Conservation (phyloP, 352 stramenopile genomes). For the Globisporangium lucens region DNA sequence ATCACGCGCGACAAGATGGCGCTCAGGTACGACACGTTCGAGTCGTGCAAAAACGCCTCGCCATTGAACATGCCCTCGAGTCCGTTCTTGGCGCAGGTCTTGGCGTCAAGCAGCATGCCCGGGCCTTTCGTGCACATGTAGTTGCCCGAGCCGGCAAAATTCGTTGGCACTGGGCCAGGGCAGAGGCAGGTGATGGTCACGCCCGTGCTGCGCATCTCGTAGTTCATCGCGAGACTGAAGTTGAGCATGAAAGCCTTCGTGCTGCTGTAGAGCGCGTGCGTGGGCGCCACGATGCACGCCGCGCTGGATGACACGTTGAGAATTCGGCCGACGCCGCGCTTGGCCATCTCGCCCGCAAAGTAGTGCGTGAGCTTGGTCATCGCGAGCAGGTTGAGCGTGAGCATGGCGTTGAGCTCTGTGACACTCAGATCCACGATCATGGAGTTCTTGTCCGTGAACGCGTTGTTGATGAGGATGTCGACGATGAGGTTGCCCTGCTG, state of each 20-base stretch:
- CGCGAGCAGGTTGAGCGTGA: constrained; percentile 1
- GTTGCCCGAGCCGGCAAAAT: constrained; percentile 43
- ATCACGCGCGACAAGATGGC: neutral
- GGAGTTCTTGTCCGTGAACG: neutral
- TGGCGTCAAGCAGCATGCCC: neutral
- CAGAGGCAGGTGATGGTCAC: constrained; percentile 70
- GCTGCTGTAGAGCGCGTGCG: constrained; percentile 18
- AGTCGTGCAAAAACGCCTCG: constrained; percentile 39
- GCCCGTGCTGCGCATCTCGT: constrained; percentile 57
- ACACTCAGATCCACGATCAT: neutral
- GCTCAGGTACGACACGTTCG: constrained; percentile 6
- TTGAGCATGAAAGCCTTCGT: constrained; percentile 67
- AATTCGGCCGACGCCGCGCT: constrained; percentile 4
- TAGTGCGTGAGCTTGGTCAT: constrained; percentile 22
- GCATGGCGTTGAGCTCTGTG: neutral
- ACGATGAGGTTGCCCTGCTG: neutral
- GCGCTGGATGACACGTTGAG: constrained; percentile 1
- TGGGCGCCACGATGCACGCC: neutral
- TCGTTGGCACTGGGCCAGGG: constrained; percentile 58
- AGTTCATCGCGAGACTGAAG: constrained; percentile 68
- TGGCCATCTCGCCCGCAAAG: constrained; percentile 47
- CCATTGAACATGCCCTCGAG: constrained; percentile 20
- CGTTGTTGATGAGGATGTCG: constrained; percentile 9
- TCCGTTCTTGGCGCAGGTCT: constrained; percentile 9
- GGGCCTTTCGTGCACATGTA: constrained; percentile 14